Evolutionary conservation across 2,329 filamentous ascomycete genomes (phyloP).

Genomic region (Penicillium sp.): DNA sequence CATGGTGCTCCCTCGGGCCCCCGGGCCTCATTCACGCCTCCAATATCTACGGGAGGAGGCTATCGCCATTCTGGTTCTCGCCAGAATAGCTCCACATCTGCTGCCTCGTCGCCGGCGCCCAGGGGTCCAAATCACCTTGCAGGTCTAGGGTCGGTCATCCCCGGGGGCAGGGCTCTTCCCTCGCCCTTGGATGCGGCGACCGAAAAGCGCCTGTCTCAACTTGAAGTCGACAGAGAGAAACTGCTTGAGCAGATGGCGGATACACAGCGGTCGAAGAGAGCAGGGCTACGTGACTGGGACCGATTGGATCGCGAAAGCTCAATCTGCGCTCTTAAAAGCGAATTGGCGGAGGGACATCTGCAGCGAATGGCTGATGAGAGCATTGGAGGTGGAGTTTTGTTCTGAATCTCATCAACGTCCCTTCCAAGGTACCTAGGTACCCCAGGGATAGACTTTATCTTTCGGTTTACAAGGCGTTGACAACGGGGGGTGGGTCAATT

Average conservation of each 20-base stretch:
- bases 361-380: conserved; percentile 48
- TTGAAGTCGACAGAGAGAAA: conserved; percentile 47
- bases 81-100: conserved; percentile 35
- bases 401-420: conserved; percentile 26
- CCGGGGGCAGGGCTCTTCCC: conserved; percentile 43
- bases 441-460: not conserved
- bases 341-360: conserved; percentile 49
- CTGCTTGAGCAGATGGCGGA: conserved; percentile 46
- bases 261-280: conserved; percentile 44
- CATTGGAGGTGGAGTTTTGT: conserved; percentile 39
- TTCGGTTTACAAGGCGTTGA: not conserved
- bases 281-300: conserved; percentile 48
- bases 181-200: conserved; percentile 38
- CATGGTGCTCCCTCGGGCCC: conserved; percentile 40
- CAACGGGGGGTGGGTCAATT: not conserved
- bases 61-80: conserved; percentile 39
- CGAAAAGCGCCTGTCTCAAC: conserved; percentile 46
- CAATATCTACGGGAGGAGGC: conserved; percentile 25
- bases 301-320: conserved; percentile 47
- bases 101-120: conserved; percentile 39
- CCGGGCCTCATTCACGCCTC: conserved; percentile 31
- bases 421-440: not conserved
- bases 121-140: conserved; percentile 42
- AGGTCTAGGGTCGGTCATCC: conserved; percentile 39
- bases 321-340: conserved; percentile 47